Evolutionary conservation across 805 yeast genomes (phyloP).

Genomic region (Naumovozyma dairenensis): DNA sequence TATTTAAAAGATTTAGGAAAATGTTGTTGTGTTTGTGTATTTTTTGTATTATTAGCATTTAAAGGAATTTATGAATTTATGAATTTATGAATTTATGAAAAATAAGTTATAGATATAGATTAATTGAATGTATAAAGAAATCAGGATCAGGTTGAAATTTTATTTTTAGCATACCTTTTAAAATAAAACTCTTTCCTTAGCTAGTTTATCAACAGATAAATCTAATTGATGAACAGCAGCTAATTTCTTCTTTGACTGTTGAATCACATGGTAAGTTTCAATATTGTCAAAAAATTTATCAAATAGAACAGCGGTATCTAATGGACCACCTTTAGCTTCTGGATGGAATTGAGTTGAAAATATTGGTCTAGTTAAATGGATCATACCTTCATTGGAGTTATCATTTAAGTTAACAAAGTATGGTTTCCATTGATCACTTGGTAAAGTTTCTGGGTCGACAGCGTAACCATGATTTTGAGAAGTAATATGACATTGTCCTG

Average conservation of each 20-base stretch:
- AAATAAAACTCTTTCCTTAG: slow-evolving; percentile 27
- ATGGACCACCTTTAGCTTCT: slow-evolving; percentile 98
- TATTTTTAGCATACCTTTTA: too few relatives aligned
- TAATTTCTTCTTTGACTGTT: slow-evolving; percentile 30
- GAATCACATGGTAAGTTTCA: slow-evolving; percentile 38
- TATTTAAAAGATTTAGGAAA: too few relatives aligned
- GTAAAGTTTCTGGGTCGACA: slow-evolving; percentile 73
- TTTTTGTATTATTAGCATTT: too few relatives aligned
- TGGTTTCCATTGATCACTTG: slow-evolving; percentile 61
- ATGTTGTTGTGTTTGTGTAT: too few relatives aligned
- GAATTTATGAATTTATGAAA: too few relatives aligned
- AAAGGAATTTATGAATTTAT: too few relatives aligned
- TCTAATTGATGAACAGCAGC: slow-evolving; percentile 16
- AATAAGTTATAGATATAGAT: too few relatives aligned
- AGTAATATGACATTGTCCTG: slow-evolving; percentile 94
- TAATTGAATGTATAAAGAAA: neutral
- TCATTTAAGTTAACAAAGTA: slow-evolving; percentile 91
- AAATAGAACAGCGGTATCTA: slow-evolving; percentile 82
- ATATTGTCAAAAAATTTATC: slow-evolving; percentile 79
- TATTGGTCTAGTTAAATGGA: slow-evolving; percentile 75
- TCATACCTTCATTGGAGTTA: slow-evolving; percentile 96
- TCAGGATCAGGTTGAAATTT: too few relatives aligned
- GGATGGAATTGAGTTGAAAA: slow-evolving; percentile 98
- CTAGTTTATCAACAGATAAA: slow-evolving; percentile 18
- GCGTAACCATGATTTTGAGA: slow-evolving; percentile 99